Percentiles rank a stretch among this genome's conserved stretches.
phyloP scores from a whole-genome alignment of 2,329 filamentous ascomycete genomes.

The Didymella sp. region DNA sequence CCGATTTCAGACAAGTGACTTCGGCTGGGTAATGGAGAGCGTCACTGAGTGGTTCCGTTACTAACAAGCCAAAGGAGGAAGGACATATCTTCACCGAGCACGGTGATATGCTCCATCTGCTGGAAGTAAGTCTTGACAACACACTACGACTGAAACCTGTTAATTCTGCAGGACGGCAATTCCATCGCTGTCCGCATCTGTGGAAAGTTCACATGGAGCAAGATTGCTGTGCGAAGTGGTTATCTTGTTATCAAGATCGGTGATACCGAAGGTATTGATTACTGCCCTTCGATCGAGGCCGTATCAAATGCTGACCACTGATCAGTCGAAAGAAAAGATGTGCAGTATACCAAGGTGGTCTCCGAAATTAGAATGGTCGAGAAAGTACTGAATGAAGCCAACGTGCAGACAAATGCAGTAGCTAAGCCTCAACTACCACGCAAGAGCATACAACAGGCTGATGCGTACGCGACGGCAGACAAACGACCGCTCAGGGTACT shows the following conservation, averaged over 20 bases:
- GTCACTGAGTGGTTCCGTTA: too few relatives aligned
- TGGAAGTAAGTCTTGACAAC: background rate
- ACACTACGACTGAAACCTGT: too few relatives aligned
- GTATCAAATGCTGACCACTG: background rate
- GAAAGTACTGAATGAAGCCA: background rate
- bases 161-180: background rate
- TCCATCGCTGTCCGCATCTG: background rate
- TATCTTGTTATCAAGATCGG: constrained; percentile 1
- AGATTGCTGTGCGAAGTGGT: background rate
- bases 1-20: background rate
- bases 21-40: background rate
- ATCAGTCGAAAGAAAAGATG: background rate
- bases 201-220: background rate
- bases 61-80: background rate
- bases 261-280: background rate
- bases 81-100: background rate
- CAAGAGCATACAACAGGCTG: background rate
- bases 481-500: background rate
- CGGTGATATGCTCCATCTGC: background rate
- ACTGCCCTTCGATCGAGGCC: too few relatives aligned
- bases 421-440: background rate
- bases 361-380: background rate
- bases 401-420: background rate
- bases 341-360: background rate
- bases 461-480: background rate